These are phyloP conservation scores for Wickerhamiella azymoides DNA, from an alignment of 805 yeast species.

Conservation along the genomic window DNA sequence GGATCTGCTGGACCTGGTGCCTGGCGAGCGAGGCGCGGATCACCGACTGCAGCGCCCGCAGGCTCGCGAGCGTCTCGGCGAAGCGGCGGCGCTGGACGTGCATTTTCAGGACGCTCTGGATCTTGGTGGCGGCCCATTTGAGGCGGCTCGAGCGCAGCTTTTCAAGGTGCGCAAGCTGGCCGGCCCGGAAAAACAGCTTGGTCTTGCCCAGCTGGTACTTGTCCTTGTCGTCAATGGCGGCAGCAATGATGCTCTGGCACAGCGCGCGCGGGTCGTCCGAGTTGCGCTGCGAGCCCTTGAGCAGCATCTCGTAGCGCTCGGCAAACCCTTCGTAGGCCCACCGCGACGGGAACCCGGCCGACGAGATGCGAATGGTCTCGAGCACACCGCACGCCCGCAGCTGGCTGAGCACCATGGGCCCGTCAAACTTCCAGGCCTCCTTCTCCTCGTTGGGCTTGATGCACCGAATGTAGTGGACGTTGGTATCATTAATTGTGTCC, in stretches of 20 bases:
- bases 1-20: conserved; percentile 33
- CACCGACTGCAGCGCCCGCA: conserved; percentile 44
- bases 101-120: conserved; percentile 72
- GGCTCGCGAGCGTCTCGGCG: conserved; percentile 38
- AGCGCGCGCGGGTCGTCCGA: conserved; percentile 54
- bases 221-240: conserved; percentile 44
- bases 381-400: conserved; percentile 97
- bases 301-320: conserved; percentile 69
- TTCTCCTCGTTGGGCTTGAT: conserved; percentile 92
- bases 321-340: conserved; percentile 93
- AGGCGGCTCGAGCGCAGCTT: conserved; percentile 70
- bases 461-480: conserved; percentile 93
- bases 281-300: conserved; percentile 41
- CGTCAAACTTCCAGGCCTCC: conserved; percentile 91
- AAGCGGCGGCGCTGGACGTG: conserved; percentile 49
- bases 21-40: conserved; percentile 54
- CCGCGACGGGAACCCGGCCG: conserved; percentile 96
- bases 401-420: conserved; percentile 88
- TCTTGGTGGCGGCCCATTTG: conserved; percentile 60
- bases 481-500: conserved; percentile 85
- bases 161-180: conserved; percentile 86
- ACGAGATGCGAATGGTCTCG: conserved; percentile 89
- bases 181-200: conserved; percentile 91
- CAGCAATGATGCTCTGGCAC: conserved; percentile 52
- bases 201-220: conserved; percentile 86